Evolutionary conservation across 2,329 filamentous ascomycete species (phyloP).

Genomic region (Botrytis elliptica): DNA sequence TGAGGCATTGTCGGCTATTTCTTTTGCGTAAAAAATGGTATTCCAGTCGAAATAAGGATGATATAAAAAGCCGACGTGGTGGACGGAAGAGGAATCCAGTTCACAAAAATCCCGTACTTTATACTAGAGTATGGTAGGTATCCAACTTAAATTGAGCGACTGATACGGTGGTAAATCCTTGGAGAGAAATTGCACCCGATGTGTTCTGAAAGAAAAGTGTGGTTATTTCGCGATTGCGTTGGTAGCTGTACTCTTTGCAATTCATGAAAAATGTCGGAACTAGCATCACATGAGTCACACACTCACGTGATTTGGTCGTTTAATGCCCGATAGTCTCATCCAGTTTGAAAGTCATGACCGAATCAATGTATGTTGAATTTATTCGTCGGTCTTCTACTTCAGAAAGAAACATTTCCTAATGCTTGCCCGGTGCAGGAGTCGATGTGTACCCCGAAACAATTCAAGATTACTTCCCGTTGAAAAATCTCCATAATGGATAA

Average conservation of each 20-base stretch:
- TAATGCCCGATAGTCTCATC: background rate
- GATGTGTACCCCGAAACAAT: accelerated
- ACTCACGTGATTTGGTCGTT: background rate
- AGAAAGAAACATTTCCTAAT: too few species aligned
- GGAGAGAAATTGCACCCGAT: background rate
- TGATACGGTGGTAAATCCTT: too few species aligned
- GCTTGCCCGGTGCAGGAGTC: background rate
- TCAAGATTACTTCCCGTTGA: background rate
- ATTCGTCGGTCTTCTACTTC: background rate
- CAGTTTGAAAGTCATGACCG: background rate
- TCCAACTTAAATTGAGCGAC: background rate
- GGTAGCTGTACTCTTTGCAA: background rate
- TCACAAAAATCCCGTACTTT: background rate
- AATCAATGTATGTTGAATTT: too few species aligned
- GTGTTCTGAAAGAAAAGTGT: background rate
- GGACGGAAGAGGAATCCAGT: background rate
- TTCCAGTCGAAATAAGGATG: background rate
- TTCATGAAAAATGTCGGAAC: constrained; percentile 6
- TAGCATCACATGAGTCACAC: constrained; percentile 17
- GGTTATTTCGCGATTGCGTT: background rate
- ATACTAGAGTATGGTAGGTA: background rate
- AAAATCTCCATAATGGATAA: too few species aligned
- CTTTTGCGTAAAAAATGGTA: background rate
- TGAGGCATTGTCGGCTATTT: constrained; percentile 61
- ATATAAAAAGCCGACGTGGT: background rate